Evolutionary conservation across 495 filamentous ascomycete species (phyloP).

Genomic region (Podospora tetraspora): DNA sequence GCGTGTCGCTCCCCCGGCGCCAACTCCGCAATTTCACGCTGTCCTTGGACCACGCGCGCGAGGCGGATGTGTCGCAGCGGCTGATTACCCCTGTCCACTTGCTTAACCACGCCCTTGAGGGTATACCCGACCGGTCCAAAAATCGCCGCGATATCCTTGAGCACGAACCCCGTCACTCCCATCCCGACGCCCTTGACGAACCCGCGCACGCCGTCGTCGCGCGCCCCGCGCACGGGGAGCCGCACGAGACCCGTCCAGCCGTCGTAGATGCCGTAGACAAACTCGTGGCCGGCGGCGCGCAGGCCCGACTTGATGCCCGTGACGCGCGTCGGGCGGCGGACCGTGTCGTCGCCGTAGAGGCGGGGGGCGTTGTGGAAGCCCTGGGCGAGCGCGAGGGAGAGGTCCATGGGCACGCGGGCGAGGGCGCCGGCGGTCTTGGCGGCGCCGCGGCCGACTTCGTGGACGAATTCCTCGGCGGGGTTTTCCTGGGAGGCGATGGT

Average conservation of each 20-base stretch:
- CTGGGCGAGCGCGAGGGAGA: conserved; percentile 67
- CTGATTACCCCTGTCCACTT: conserved; percentile 42
- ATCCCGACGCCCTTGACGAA: conserved; percentile 65
- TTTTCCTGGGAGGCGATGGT: conserved; percentile 31
- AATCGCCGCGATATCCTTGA: conserved; percentile 63
- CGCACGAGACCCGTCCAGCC: conserved; percentile 64
- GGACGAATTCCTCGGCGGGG: conserved; percentile 32
- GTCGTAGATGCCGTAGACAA: conserved; percentile 66
- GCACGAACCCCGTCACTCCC: conserved; percentile 66
- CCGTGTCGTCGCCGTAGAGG: conserved; percentile 56
- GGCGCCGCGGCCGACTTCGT: conserved; percentile 44
- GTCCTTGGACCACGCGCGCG: conserved; percentile 46
- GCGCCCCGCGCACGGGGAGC: conserved; percentile 60
- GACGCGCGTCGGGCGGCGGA: conserved; percentile 50
- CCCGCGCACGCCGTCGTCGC: conserved; percentile 51
- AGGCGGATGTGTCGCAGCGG: conserved; percentile 44
- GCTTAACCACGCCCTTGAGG: conserved; percentile 59
- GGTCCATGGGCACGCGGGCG: conserved; percentile 55
- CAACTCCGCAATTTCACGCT: conserved; percentile 33
- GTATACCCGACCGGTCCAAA: conserved; percentile 60
- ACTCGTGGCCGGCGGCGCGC: conserved; percentile 60
- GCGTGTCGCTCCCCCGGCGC: conserved; percentile 25
- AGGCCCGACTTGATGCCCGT: conserved; percentile 65
- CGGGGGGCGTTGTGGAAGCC: conserved; percentile 82
- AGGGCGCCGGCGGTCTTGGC: conserved; percentile 40